Percentiles rank a stretch among this genome's conserved stretches.
phyloP scores from a whole-genome alignment of 2,329 filamentous ascomycete species.

The Cladosporium sp. region DNA sequence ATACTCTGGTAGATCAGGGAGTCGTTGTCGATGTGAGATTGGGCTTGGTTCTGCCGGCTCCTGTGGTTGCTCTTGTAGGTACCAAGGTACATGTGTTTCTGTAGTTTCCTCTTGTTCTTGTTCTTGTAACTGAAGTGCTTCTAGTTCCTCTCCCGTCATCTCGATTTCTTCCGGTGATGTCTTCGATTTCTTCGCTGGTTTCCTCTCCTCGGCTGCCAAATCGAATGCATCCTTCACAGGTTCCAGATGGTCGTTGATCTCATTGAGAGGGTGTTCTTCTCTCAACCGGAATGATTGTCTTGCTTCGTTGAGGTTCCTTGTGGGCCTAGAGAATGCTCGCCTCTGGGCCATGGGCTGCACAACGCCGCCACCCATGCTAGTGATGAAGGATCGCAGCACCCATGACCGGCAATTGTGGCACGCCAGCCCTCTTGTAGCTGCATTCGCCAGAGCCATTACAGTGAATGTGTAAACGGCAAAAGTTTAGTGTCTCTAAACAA shows the following conservation, averaged over 20 bases:
- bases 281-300: constrained; percentile 17
- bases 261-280: constrained; percentile 20
- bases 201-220: neutral
- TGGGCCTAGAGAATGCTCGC: constrained; percentile 21
- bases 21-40: constrained; percentile 50
- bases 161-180: neutral
- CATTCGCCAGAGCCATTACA: constrained; percentile 17
- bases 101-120: neutral
- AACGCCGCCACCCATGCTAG: constrained; percentile 22
- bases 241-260: constrained; percentile 18
- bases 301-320: constrained; percentile 18
- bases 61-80: constrained; percentile 56
- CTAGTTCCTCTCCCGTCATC: neutral
- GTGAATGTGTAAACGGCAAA: no score
- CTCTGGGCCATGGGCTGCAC: constrained; percentile 14
- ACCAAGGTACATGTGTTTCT: constrained; percentile 63
- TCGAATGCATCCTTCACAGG: neutral
- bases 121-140: neutral
- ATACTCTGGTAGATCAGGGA: constrained; percentile 63
- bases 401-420: constrained; percentile 25
- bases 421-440: constrained; percentile 14
- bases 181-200: neutral
- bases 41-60: constrained; percentile 39
- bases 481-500: neutral
- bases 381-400: constrained; percentile 28